These are phyloP conservation scores for Aschersonia sp. DNA, from an alignment of 2,329 filamentous ascomycete species.

Conservation along the genomic window DNA sequence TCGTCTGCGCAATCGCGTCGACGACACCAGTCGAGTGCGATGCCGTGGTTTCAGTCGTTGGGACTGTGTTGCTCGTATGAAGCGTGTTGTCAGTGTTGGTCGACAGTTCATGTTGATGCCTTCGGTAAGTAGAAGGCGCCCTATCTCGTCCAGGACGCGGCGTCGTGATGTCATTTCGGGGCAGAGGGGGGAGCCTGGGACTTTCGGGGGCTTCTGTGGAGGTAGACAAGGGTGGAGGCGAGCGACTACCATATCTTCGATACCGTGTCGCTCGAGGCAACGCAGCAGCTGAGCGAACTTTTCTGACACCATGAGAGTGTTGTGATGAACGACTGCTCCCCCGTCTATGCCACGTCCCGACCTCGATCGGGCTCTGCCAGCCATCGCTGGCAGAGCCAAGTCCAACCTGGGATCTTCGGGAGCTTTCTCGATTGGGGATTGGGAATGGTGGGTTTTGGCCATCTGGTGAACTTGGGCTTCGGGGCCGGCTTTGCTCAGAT, in stretches of 20 bases:
- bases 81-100: slow-evolving; percentile 31
- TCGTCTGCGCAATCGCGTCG: slow-evolving; percentile 92
- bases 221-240: slow-evolving; percentile 50
- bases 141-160: slow-evolving; percentile 31
- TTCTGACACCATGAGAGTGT: slow-evolving; percentile 54
- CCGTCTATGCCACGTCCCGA: slow-evolving; percentile 40
- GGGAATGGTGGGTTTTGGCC: slow-evolving; percentile 66
- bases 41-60: slow-evolving; percentile 34
- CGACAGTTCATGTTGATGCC: slow-evolving; percentile 43
- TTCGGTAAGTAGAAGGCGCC: slow-evolving; percentile 24
- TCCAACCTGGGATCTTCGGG: slow-evolving; percentile 53
- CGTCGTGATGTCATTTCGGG: slow-evolving; percentile 55
- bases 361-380: slow-evolving; percentile 58
- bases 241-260: slow-evolving; percentile 39
- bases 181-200: slow-evolving; percentile 56
- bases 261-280: slow-evolving; percentile 42
- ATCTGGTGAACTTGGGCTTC: slow-evolving; percentile 52
- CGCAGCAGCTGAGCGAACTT: slow-evolving; percentile 69
- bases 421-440: slow-evolving; percentile 80
- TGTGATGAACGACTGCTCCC: slow-evolving; percentile 33
- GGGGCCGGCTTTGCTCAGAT: slow-evolving; percentile 47
- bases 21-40: slow-evolving; percentile 68
- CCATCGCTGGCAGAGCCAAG: slow-evolving; percentile 56
- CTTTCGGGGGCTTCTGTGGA: slow-evolving; percentile 56
- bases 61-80: slow-evolving; percentile 28